Evolutionary conservation across 2,329 filamentous ascomycete species (phyloP), one percentile per base, ranked within the genome.

Genomic region (Phaeophleospora eucalypticola): DNA sequence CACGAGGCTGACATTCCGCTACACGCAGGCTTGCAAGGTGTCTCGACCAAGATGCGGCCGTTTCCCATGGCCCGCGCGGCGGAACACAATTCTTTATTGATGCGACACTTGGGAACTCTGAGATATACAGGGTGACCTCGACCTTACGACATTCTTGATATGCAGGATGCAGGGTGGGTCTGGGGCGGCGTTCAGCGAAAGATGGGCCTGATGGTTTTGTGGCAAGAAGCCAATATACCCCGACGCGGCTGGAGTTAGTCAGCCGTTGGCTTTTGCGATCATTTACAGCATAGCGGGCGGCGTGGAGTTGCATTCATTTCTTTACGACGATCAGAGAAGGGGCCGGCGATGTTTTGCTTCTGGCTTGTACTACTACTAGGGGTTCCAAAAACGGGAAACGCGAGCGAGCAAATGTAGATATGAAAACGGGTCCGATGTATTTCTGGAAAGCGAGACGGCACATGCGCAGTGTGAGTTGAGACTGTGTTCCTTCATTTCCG

Each of bases 291-390:
- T 42, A 34, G 29, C 39, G 40, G 27, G 18, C 40, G 40, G 40
- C 27, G 40, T 42, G 21, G 16, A 29, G 16, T 34, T 8, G 16
- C n/a, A 33, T 42, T n/a, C 40, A 35, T 42, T 32, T 34, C 18
- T 19, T 34, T 42, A 8, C 10, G 29, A 27, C 7, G 14, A 34
- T 27, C 27, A 42, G 38, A 32, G 29, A 17, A 10, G 20, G 12
- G 14, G 20, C 29, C 17, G 24, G 24, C 24, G 24, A 29, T 29
- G 24, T 29, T 12, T 29, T 29, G 14, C 4, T 41, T 42, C 4
- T 42, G 40, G 27, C 19, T 12, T 46, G 44, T 46, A 46, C 37
- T 41, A 46, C 17, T 46, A 46, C 7, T 46, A 37, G 44, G 44
- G 17, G 17, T 24, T 14, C n/a, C 29, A 41, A 41, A 41, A 35